Base-by-base conservation (phyloP, 768 basidiomycete genomes). In the Macrolepiota fuliginosa region DNA sequence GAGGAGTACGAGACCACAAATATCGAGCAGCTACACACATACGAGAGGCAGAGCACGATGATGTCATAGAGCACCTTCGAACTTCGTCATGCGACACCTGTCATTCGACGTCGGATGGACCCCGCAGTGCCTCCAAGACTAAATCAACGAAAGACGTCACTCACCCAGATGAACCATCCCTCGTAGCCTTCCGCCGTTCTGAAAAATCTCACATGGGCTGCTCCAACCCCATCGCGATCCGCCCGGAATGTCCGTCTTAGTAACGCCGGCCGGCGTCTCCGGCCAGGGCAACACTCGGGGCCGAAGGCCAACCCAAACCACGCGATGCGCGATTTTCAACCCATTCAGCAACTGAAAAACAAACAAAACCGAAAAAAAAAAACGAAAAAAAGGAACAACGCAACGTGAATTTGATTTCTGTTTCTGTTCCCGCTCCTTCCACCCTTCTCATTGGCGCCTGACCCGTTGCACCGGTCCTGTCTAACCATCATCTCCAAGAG, bases 51-150 rank as follows among this genome's bases (percentile, higher is more conserved):
- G 56, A 58, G 56, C 56, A 58, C 19, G 25, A 54, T 54, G 53
- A 54, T 54, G 53, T 42, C 47, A 58, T 58, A 37, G 29, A 40
- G 29, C 37, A 7, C 54, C 29, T 39, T 7, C 17, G 24, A 3
- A 15, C n/a, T 45, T 50, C 47, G 29, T 32, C 29, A 32, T 32
- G 7, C 29, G 29, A 32, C 29, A 32, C 15, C 46, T 32, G 46
- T 58, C 35, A 22, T 50, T 50, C 50, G 56, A 58, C 47, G 50
- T 50, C 47, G 56, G 29, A n/a, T 40, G 39, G 13, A 40, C 39
- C 39, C 39, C n/a, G n/a, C n/a, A n/a, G n/a, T 40, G 25, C 47
- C 13, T 35, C 22, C 37, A 56, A 11, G 32, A 4, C 32, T 27
- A 40, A n/a, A 25, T 9, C 24, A 25, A 9, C 4, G 6, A 27